Conservation (phyloP, 2,329 filamentous ascomycete genomes). For the Neopestalotiopsis clavispora region DNA sequence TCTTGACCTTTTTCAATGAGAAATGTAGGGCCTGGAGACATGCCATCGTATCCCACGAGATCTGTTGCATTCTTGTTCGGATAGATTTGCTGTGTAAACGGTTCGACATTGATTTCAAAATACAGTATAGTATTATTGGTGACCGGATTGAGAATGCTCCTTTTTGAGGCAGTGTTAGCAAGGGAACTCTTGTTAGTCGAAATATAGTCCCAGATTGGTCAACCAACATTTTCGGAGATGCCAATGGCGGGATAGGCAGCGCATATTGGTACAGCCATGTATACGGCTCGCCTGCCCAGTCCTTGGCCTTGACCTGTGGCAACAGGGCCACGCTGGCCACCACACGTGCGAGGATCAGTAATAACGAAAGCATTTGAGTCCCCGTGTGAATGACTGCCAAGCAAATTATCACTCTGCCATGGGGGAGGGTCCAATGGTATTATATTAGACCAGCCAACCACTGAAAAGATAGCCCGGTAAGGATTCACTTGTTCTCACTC, state of each 20-base stretch:
- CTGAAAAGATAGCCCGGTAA: not conserved
- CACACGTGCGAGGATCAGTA: not conserved
- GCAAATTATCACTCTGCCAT: no score
- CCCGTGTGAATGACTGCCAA: not conserved
- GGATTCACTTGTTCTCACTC: not conserved
- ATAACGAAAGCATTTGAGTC: conserved; percentile 6
- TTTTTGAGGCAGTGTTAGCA: no score
- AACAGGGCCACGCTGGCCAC: not conserved
- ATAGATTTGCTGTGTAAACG: conserved; percentile 41
- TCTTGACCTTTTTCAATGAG: conserved; percentile 53
- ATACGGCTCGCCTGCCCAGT: conserved; percentile 39
- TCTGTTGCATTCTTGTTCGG: conserved; percentile 37
- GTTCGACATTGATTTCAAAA: conserved; percentile 39
- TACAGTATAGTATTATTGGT: conserved; percentile 41
- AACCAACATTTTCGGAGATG: conserved; percentile 44
- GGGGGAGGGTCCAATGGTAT: not conserved
- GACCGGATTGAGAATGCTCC: conserved; percentile 40
- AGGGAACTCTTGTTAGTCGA: no score
- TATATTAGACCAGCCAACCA: not conserved
- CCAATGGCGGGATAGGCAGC: conserved; percentile 50
- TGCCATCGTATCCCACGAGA: conserved; percentile 57
- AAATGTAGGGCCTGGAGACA: conserved; percentile 58
- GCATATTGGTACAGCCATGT: conserved; percentile 43
- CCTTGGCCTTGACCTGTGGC: conserved; percentile 19
- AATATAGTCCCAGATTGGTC: no score